Percentiles rank a stretch among this genome's conserved stretches.
Evolutionary conservation across 495 filamentous ascomycete species (phyloP).

Genomic region (Neurospora sp.): DNA sequence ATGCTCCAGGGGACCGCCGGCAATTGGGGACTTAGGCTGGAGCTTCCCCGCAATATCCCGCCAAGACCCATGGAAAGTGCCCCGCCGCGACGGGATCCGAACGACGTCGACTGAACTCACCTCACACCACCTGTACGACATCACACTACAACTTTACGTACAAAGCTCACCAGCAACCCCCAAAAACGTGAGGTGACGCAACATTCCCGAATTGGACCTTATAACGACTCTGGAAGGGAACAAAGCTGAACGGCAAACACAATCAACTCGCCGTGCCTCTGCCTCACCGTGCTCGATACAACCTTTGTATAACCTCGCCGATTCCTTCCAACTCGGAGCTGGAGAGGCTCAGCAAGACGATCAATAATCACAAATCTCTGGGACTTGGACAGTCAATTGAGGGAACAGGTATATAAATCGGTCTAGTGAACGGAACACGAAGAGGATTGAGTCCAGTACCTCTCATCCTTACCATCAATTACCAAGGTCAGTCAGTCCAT

Average conservation of each 20-base stretch:
- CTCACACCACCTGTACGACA: neutral
- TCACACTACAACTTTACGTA: neutral
- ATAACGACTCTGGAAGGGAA: neutral
- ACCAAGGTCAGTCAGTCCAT: neutral
- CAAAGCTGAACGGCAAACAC: neutral
- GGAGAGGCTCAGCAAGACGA: neutral
- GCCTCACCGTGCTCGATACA: neutral
- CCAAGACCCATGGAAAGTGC: neutral
- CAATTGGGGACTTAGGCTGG: neutral
- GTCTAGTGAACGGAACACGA: neutral
- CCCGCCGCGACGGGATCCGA: neutral
- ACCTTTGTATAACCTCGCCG: neutral
- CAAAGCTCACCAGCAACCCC: neutral
- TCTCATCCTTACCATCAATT: neutral
- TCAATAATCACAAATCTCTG: neutral
- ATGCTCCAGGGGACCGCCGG: neutral
- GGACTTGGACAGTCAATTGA: neutral
- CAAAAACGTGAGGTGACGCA: neutral
- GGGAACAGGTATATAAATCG: neutral
- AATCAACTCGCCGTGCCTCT: neutral
- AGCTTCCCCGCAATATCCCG: neutral
- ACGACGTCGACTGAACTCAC: neutral
- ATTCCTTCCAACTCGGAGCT: neutral
- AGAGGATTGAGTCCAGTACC: neutral
- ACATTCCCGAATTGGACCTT: neutral